Evolutionary conservation across 192 early-diverging fungal genomes (phyloP), one percentile per base, ranked within the genome.

Genomic region (Umbelopsis sp.): DNA sequence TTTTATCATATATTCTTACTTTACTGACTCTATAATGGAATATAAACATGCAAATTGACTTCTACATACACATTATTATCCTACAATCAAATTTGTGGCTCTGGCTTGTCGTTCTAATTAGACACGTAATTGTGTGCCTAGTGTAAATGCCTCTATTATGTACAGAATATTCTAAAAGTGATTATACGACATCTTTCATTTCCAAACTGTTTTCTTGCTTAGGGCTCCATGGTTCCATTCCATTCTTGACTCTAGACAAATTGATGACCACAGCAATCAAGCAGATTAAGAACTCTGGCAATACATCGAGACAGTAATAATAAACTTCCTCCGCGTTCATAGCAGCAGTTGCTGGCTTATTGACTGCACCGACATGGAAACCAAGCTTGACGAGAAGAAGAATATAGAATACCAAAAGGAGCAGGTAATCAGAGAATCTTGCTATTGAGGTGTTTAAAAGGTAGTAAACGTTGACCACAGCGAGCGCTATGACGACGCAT

Each of bases 261-360:
- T 62, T 22, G 22, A 62, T 26, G 29, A 7, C 56, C 0, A 22
- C 26, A 24, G 56, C 56, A 14, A 62, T 21, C 25, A 62, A 21
- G 25, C 56, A 62, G 34, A 34, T 34, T 10, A 62, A 20, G 66
- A 68, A 44, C 38, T 68, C 66, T 4, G 66, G 66, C 38, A 68
- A 43, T 29, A 36, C 45, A 25, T 68, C 66, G 11, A 68, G 12
- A 0, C 66, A 11, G 38, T 16, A 68, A 31, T 45, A 68, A n/a
- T 16, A 68, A 36, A 17, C 41, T 43, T 68, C 66, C n/a, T 43
- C 4, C 0, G 66, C 24, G n/a, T 68, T 68, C 6, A 68, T 12
- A 26, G 6, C 4, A 21, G 45, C 6, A 36, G 12, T 45, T 16
- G n/a, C 20, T 1, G 29, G 4, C 16, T 5, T 2, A 31, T 68